Evolutionary conservation across 2,329 filamentous ascomycete species (phyloP), one percentile per base, ranked within the genome.

Genomic region (Xenoacremonium recifei): DNA sequence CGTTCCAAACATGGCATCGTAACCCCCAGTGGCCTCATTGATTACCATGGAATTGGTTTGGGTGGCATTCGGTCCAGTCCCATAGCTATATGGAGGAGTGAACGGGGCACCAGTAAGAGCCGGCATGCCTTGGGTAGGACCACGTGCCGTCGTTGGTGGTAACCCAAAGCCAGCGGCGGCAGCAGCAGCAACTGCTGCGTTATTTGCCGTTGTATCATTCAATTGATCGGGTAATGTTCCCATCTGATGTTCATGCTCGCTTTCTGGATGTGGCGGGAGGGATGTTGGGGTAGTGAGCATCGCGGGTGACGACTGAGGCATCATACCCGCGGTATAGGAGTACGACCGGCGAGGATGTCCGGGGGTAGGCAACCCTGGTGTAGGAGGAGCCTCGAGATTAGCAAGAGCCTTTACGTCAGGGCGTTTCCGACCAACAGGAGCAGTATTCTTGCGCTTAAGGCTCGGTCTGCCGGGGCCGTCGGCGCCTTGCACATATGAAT

Each of bases 1-100:
- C 7, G 70, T 70, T 11, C 77, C 75, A 53, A 84, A 83, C 76
- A 83, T 82, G 10, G 77, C 74, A 47, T 82, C 79, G 53, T 73
- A 82, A 3, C 61, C 58, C n/a, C 63, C 61, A 19, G 57, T 60
- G 21, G 54, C 56, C 21, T 65, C 61, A 37, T 61, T 56, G 33
- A 63, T 59, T 31, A 58, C 50, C 10, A 50, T 46, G 13, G 51
- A 44, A 9, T 58, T 57, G 12, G 58, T 51, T 39, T 61, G 54
- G 33, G 54, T 57, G n/a, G 51, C 38, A 4, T 54, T 57, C 18
- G 59, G 58, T 15, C 57, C 62, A 13, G 60, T 59, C 19, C 54
- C 61, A 34, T 61, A 76, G 50, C 59, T 67, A 47, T 72, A 75
- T 2, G 64, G 62, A 5, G 70, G 66, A 25, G 67, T 72, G 54